Evolutionary conservation across 257 asterid species (phyloP), one percentile per base, ranked within the genome.

Genomic region (Vinca minor): DNA sequence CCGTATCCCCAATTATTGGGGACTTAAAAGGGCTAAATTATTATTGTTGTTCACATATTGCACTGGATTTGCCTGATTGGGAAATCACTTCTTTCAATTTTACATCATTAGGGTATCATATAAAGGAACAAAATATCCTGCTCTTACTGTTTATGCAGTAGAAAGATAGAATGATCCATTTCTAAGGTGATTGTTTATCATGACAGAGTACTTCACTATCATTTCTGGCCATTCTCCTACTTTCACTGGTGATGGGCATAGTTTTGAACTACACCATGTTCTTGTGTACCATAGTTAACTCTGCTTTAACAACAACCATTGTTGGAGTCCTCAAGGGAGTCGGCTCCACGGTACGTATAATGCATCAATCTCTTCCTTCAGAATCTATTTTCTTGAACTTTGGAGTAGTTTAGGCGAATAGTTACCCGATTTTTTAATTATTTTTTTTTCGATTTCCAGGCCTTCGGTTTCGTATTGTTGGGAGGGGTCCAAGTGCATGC

Each of bases 281-380:
- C 80, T 76, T 87, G 78, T 93, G 98, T 52, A 93, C 98, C 47
- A 84, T 93, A 6, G 96, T 93, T 69, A 93, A 93, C 83, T 93
- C 98, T 5, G 98, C 98, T 59, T 80, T 93, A 70, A 93, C 98
- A 8, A 93, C 98, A 2, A 93, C 98, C 59, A 93, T 93, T 41
- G 98, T 93, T 47, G 98, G 98, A 13, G 98, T 93, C 63, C 95
- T 93, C 81, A 93, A 93, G 71, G 98, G 98, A 57, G 98, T 89
- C 10, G 95, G 93, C 57, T 89, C 98, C 66, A 93, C 96, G 60
- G 98, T 92, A 85, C 0, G 91, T 75, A 0, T 50, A 36, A 67
- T 59, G 34, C 17, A 17, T 47, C 23, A 3, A 14, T 50, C 13
- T 17, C 13, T 15, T 29, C 39, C 36, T 46, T 21, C 2, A 59